These are phyloP conservation scores for Cladophialophora carrionii DNA, from an alignment of 2,329 filamentous ascomycete species.

Conservation along the genomic window DNA sequence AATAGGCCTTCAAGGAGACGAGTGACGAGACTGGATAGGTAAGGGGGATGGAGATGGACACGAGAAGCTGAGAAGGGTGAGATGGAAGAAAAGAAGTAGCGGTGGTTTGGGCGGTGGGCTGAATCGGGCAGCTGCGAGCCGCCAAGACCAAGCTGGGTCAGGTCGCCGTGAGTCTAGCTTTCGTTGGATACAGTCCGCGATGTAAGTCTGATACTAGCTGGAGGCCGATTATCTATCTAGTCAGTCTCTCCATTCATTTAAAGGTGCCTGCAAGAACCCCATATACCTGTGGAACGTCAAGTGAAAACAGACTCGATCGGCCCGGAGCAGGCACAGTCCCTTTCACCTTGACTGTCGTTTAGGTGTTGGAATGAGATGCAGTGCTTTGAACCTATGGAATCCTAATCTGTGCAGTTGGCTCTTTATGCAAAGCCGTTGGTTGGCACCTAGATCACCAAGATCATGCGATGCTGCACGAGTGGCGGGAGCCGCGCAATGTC, in stretches of 20 bases:
- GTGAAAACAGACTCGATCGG: not conserved
- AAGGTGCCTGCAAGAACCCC: not conserved
- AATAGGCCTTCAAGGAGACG: conserved; percentile 25
- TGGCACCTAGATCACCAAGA: conserved; percentile 7
- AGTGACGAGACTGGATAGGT: conserved; percentile 32
- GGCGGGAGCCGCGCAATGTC: conserved; percentile 38
- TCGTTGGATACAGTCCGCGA: conserved; percentile 8
- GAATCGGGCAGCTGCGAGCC: conserved; percentile 23
- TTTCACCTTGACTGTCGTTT: not conserved
- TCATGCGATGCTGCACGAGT: conserved; percentile 25
- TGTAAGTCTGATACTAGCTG: conserved; percentile 10
- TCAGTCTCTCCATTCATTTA: not conserved
- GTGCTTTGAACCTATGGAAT: not conserved
- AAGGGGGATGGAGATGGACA: conserved; percentile 26
- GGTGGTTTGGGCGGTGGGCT: conserved; percentile 31
- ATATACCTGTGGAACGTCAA: conserved; percentile 9
- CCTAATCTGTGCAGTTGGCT: not conserved
- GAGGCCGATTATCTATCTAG: conserved; percentile 13
- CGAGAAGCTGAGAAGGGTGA: conserved; percentile 33
- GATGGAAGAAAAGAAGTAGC: conserved; percentile 38
- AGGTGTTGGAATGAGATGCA: conserved; percentile 3
- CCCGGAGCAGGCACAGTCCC: not conserved
- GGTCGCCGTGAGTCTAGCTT: conserved; percentile 16
- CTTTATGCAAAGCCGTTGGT: conserved; percentile 2
- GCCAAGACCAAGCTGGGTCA: conserved; percentile 27